phyloP scores from a whole-genome alignment of 768 basidiomycete genomes.

The Exidia glandulosa region DNA sequence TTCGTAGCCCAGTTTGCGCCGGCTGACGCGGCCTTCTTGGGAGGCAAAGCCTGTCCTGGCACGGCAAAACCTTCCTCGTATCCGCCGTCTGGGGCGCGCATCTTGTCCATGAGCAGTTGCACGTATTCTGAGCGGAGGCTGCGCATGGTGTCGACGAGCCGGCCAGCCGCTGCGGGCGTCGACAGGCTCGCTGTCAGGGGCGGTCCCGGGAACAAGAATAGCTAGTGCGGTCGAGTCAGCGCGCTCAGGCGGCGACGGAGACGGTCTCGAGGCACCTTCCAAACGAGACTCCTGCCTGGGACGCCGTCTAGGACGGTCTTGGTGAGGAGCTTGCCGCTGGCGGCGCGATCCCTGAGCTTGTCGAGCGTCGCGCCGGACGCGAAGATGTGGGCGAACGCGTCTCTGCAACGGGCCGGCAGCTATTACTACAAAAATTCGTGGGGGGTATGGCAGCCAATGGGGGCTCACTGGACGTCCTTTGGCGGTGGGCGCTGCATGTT shows the following conservation, averaged over 20 bases:
- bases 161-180: background rate
- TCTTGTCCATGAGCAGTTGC: constrained; percentile 49
- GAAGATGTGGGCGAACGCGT: background rate
- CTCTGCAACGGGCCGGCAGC: background rate
- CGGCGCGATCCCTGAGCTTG: background rate
- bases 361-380: background rate
- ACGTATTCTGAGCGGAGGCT: constrained; percentile 46
- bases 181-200: constrained; percentile 29
- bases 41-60: constrained; percentile 34
- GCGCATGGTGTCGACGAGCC: constrained; percentile 24
- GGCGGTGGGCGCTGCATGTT: background rate
- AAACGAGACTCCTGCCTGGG: constrained; percentile 69
- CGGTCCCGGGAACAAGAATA: constrained; percentile 57
- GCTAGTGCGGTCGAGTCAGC: constrained; percentile 28
- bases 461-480: background rate
- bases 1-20: constrained; percentile 49
- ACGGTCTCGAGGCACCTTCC: constrained; percentile 50
- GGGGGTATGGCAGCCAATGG: background rate
- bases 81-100: constrained; percentile 78
- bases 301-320: constrained; percentile 26
- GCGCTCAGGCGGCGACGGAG: constrained; percentile 4
- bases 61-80: constrained; percentile 58
- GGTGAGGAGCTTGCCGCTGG: background rate
- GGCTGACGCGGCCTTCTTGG: constrained; percentile 15
- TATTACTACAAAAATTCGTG: too few species aligned